A percentile compares a stretch with the other conserved stretches of the same genome.
phyloP scores from a whole-genome alignment of 1,284 basidiomycete genomes.

The Peniophora sp. region DNA sequence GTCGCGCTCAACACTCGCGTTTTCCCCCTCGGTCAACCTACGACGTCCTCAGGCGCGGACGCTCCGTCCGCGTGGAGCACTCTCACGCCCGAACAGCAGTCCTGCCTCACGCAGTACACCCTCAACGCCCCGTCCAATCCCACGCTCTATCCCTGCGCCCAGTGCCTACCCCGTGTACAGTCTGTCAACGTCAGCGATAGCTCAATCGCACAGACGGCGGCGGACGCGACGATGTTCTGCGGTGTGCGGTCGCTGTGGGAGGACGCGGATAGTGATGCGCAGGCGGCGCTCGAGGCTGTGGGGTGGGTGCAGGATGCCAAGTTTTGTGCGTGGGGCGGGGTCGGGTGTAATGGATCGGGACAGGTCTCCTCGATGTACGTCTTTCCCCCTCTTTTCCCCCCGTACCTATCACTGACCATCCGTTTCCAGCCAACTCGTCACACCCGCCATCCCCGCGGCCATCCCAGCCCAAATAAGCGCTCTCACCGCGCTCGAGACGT shows the following conservation, averaged over 20 bases:
- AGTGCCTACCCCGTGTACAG: slow-evolving; percentile 35
- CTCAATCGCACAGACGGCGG: slow-evolving; percentile 19
- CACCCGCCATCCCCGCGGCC: slow-evolving; percentile 37
- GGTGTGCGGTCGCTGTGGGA: slow-evolving; percentile 41
- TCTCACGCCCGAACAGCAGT: slow-evolving; percentile 31
- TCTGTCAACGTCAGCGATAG: slow-evolving; percentile 27
- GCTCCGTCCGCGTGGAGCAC: slow-evolving; percentile 12
- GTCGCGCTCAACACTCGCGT: slow-evolving; percentile 33
- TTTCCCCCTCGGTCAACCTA: slow-evolving; percentile 7
- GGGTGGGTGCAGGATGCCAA: slow-evolving; percentile 39
- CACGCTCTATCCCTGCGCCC: slow-evolving; percentile 37
- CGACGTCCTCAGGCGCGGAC: slow-evolving; percentile 5
- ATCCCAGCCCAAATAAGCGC: slow-evolving; percentile 35
- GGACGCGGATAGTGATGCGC: slow-evolving; percentile 30
- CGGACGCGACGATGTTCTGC: slow-evolving; percentile 39
- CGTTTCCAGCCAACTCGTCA: slow-evolving; percentile 30
- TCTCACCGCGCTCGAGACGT: slow-evolving; percentile 29
- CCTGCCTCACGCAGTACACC: slow-evolving; percentile 40
- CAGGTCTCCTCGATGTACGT: slow-evolving; percentile 36
- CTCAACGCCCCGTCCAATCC: slow-evolving; percentile 38
- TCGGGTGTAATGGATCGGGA: slow-evolving; percentile 34
- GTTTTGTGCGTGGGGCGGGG: slow-evolving; percentile 43
- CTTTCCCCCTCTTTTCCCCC: slow-evolving; percentile 4
- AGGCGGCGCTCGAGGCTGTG: slow-evolving; percentile 29
- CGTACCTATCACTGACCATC: background rate